phyloP scores from a whole-genome alignment of 352 stramenopile species.

The Pythium utonaiense region DNA sequence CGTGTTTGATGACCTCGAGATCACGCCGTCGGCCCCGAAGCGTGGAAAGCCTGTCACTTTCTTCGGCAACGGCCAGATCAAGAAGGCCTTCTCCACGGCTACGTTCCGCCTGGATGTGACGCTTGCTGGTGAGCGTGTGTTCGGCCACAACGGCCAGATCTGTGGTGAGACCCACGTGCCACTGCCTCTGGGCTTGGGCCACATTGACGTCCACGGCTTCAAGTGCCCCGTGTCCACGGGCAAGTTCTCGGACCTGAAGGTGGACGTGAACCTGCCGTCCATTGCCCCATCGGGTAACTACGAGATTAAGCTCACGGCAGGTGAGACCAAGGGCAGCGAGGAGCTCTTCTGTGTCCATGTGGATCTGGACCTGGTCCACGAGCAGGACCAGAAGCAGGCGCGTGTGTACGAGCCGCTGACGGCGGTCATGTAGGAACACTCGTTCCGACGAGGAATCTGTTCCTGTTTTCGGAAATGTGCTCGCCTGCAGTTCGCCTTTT shows the following conservation, averaged over 20 bases:
- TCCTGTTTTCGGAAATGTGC: no score
- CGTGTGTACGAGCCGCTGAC: slow-evolving; percentile 64
- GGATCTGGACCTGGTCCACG: slow-evolving; percentile 55
- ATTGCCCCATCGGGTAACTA: slow-evolving; percentile 82
- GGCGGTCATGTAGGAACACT: slow-evolving; percentile 47
- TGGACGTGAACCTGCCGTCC: slow-evolving; percentile 78
- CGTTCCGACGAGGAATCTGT: no score
- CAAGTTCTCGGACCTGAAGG: slow-evolving; percentile 62
- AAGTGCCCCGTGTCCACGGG: slow-evolving; percentile 64
- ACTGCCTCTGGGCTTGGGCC: slow-evolving; percentile 73
- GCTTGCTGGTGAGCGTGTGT: slow-evolving; percentile 67
- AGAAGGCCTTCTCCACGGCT: slow-evolving; percentile 55
- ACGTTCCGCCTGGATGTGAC: slow-evolving; percentile 75
- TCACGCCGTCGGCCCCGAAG: slow-evolving; percentile 60
- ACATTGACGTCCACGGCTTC: slow-evolving; percentile 85
- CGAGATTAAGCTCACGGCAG: slow-evolving; percentile 67
- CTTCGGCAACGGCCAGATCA: slow-evolving; percentile 63
- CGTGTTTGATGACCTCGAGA: slow-evolving; percentile 63
- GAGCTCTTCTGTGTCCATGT: slow-evolving; percentile 81
- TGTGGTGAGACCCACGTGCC: slow-evolving; percentile 79
- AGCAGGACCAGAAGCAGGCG: slow-evolving; percentile 31
- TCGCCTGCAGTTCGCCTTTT: no score
- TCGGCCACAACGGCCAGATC: slow-evolving; percentile 63
- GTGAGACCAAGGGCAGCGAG: slow-evolving; percentile 36
- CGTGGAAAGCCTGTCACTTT: slow-evolving; percentile 75